Evolutionary conservation across 2,329 filamentous ascomycete genomes (phyloP).

Genomic region (Botrytis pseudocinerea): DNA sequence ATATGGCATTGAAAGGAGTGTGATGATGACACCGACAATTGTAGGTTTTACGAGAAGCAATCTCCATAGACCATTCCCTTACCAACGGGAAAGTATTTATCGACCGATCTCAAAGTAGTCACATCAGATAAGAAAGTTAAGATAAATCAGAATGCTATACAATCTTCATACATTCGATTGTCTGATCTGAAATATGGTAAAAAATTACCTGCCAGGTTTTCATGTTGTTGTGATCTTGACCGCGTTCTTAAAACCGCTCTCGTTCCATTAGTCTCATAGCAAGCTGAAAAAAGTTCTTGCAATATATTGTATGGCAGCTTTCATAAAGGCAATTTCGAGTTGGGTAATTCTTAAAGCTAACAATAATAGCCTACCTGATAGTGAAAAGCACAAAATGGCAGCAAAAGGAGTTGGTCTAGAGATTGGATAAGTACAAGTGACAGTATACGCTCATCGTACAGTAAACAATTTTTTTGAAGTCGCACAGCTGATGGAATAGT

Average conservation of each 20-base stretch:
- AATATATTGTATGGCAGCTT: neutral
- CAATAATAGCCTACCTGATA: neutral
- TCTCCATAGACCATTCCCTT: accelerated
- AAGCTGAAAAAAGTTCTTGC: neutral
- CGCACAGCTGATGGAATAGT: neutral
- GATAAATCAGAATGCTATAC: too few relatives aligned
- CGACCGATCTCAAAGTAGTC: too few relatives aligned
- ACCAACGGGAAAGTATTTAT: too few relatives aligned
- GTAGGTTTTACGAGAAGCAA: neutral
- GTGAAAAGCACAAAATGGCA: neutral
- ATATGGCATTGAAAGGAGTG: neutral
- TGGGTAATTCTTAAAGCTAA: neutral
- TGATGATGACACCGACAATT: neutral
- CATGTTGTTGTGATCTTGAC: too few relatives aligned
- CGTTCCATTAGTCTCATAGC: too few relatives aligned
- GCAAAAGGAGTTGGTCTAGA: accelerated
- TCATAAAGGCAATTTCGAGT: neutral
- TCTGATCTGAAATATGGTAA: too few relatives aligned
- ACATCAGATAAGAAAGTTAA: neutral
- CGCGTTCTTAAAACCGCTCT: too few relatives aligned
- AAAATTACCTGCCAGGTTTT: too few relatives aligned
- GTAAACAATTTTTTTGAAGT: accelerated
- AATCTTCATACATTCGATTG: too few relatives aligned
- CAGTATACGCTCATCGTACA: neutral
- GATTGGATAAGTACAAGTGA: accelerated